phyloP scores from a whole-genome alignment of 371 early-diverging fungal genomes.

The Smittium culicis region DNA sequence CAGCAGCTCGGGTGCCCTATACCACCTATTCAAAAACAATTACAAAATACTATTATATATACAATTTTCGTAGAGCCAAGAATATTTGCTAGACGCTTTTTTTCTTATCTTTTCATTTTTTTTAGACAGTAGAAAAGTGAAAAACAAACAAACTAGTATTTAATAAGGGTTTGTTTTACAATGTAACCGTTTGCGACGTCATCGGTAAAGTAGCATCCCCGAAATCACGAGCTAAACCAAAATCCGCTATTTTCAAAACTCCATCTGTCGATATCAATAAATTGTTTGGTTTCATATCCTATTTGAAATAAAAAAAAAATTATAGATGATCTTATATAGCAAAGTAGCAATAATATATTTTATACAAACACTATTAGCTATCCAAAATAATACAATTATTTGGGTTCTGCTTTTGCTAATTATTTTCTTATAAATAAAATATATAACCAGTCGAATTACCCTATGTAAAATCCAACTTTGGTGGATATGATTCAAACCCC shows the following conservation, averaged over 20 bases:
- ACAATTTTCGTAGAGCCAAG: not conserved
- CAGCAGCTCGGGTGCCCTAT: conserved; percentile 97
- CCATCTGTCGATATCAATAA: conserved; percentile 85
- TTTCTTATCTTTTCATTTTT: not conserved
- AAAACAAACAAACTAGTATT: not conserved
- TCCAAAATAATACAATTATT: conserved; percentile 11
- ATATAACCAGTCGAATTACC: too few relatives aligned
- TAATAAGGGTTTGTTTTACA: conserved; percentile 35
- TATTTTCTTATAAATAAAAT: too few relatives aligned
- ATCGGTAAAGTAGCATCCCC: conserved; percentile 64
- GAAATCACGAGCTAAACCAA: conserved; percentile 93
- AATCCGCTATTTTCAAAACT: conserved; percentile 96
- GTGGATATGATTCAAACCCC: conserved; percentile 91
- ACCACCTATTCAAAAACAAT: conserved; percentile 96
- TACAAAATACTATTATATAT: too few relatives aligned
- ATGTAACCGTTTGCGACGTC: conserved; percentile 90
- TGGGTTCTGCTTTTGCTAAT: too few relatives aligned
- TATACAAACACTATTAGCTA: not conserved
- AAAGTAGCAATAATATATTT: too few relatives aligned
- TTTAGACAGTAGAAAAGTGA: not conserved
- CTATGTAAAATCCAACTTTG: conserved; percentile 86
- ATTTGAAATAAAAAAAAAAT: not conserved
- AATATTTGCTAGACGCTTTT: conserved; percentile 5
- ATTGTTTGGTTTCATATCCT: conserved; percentile 99
- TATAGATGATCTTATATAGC: too few relatives aligned